Conservation (phyloP, 768 basidiomycete genomes). For the Collybia sp. region DNA sequence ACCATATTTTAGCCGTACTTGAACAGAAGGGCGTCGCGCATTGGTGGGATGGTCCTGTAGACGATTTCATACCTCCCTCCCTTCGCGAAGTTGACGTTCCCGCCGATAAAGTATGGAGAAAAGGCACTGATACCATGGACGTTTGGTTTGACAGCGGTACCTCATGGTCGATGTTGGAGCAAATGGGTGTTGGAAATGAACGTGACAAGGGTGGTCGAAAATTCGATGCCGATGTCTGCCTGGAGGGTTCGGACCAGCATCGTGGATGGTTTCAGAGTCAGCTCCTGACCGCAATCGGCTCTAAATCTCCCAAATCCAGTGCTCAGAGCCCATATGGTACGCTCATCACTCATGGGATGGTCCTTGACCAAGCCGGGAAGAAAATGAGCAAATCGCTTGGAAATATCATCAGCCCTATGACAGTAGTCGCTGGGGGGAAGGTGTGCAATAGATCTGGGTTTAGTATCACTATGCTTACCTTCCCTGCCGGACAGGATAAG, state of each 20-base stretch:
- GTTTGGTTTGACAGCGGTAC: conserved; percentile 99
- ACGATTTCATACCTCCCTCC: conserved; percentile 72
- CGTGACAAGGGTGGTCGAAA: conserved; percentile 20
- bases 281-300: conserved; percentile 74
- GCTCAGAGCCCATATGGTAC: conserved; percentile 59
- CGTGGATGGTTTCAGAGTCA: conserved; percentile 99
- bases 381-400: conserved; percentile 99
- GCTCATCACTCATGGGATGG: conserved; percentile 95
- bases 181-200: conserved; percentile 26
- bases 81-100: conserved; percentile 40
- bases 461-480: background rate
- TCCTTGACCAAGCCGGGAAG: conserved; percentile 83
- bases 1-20: conserved; percentile 75
- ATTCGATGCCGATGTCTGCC: conserved; percentile 74
- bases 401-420: conserved; percentile 84
- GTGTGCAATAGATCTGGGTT: conserved; percentile 32
- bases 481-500: conserved; percentile 40
- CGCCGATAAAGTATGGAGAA: conserved; percentile 51
- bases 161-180: conserved; percentile 79
- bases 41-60: conserved; percentile 90
- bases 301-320: conserved; percentile 24
- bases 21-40: conserved; percentile 68
- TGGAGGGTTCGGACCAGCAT: conserved; percentile 97
- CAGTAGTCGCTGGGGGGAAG: conserved; percentile 71
- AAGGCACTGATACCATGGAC: conserved; percentile 95